These are phyloP conservation scores for Diaporthe sp. DNA, from an alignment of 2,329 filamentous ascomycete genomes.

Conservation along the genomic window DNA sequence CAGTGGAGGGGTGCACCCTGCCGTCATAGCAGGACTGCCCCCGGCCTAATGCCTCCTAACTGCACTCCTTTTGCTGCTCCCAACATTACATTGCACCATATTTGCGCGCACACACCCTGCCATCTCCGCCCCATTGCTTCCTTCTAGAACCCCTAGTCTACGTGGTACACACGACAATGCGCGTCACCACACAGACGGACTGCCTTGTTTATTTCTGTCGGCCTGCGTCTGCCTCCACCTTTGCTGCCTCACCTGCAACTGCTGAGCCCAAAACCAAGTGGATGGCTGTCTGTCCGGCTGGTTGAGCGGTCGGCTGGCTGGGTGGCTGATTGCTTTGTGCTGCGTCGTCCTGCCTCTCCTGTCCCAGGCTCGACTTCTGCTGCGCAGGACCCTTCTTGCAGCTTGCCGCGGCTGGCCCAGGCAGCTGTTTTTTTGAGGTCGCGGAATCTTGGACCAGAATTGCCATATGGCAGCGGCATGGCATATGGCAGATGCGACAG, in stretches of 20 bases:
- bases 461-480: slow-evolving; percentile 37
- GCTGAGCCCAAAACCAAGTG: slow-evolving; percentile 20
- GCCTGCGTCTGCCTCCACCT: slow-evolving; percentile 19
- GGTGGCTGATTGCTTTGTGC: slow-evolving; percentile 35
- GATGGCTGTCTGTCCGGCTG: slow-evolving; percentile 27
- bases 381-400: slow-evolving; percentile 28
- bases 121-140: slow-evolving; percentile 19
- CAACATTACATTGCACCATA: slow-evolving; percentile 6
- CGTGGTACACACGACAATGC: slow-evolving; percentile 28
- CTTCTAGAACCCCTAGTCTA: slow-evolving; percentile 33
- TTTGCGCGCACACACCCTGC: slow-evolving; percentile 1
- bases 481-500: slow-evolving; percentile 34
- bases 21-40: slow-evolving; percentile 22
- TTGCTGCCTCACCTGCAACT: background rate
- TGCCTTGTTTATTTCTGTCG: slow-evolving; percentile 33
- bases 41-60: slow-evolving; percentile 8
- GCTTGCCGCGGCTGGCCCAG: slow-evolving; percentile 24
- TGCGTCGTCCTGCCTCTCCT: slow-evolving; percentile 1
- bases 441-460: slow-evolving; percentile 25
- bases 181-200: slow-evolving; percentile 22
- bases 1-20: slow-evolving; percentile 33
- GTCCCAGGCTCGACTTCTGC: background rate
- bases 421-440: background rate
- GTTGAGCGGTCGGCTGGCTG: slow-evolving; percentile 9
- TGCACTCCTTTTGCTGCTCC: background rate